Conservation (phyloP, 192 early-diverging fungal genomes). For the Spizellomyces sp. region DNA sequence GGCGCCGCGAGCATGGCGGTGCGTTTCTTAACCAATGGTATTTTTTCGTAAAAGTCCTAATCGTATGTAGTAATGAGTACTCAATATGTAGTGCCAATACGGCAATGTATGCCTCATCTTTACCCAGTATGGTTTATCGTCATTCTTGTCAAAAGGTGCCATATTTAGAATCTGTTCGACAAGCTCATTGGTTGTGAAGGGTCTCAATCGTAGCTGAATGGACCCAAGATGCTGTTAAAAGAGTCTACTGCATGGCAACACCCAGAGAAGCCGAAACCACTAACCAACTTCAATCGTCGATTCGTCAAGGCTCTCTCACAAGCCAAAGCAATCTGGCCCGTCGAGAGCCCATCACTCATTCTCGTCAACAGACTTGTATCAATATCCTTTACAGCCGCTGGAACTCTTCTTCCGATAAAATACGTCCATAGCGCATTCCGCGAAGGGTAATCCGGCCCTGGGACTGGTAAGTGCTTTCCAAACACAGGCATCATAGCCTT, state of each 20-base stretch:
- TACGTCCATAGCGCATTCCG: constrained; percentile 46
- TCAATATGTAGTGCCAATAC: neutral
- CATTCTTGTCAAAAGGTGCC: constrained; percentile 43
- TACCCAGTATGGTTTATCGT: constrained; percentile 52
- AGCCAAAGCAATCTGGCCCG: constrained; percentile 45
- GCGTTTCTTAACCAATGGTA: constrained; percentile 50
- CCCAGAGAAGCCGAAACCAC: neutral
- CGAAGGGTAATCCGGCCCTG: constrained; percentile 53
- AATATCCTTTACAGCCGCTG: constrained; percentile 26
- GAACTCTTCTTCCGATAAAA: constrained; percentile 37
- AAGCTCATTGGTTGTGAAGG: constrained; percentile 52
- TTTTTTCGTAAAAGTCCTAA: constrained; percentile 58
- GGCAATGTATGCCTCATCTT: neutral
- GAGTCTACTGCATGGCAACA: neutral
- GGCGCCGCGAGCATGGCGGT: constrained; percentile 43
- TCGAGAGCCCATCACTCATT: constrained; percentile 48
- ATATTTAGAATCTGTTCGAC: constrained; percentile 54
- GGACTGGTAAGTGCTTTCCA: constrained; percentile 42
- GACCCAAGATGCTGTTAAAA: neutral
- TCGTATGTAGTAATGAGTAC: neutral
- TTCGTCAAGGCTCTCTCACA: constrained; percentile 49
- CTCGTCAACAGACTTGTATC: constrained; percentile 52
- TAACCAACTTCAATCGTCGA: constrained; percentile 48
- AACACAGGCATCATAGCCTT: constrained; percentile 53
- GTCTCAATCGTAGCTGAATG: constrained; percentile 35